phyloP scores from a whole-genome alignment of 257 asterid species.

The Solanum chmielewskii region DNA sequence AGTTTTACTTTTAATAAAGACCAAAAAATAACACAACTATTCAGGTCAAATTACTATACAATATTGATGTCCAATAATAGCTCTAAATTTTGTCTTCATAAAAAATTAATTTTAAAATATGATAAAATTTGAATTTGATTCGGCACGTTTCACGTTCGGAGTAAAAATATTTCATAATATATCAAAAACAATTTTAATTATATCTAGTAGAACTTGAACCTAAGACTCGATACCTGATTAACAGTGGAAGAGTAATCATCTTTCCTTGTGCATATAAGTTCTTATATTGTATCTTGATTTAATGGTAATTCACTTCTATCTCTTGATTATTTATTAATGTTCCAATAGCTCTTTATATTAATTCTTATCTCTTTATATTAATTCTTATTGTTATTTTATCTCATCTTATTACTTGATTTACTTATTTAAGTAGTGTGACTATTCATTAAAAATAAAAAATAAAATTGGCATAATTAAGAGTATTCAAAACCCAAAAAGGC shows the following conservation, averaged over 20 bases:
- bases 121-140: background rate
- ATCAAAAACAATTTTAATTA: background rate
- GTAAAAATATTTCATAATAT: background rate
- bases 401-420: background rate
- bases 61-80: background rate
- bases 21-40: background rate
- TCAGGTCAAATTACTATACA: background rate
- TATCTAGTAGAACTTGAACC: background rate
- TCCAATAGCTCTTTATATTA: background rate
- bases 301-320: background rate
- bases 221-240: background rate
- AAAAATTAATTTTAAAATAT: background rate
- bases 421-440: background rate
- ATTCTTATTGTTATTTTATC: background rate
- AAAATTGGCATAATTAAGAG: constrained; percentile 4
- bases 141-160: background rate
- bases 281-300: background rate
- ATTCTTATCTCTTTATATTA: background rate
- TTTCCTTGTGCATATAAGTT: background rate
- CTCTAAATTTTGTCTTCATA: background rate
- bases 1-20: background rate
- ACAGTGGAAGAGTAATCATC: background rate
- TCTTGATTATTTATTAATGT: background rate
- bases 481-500: constrained; percentile 1
- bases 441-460: background rate